phyloP scores from a whole-genome alignment of 2,329 filamentous ascomycete species.

The Alternaria consortialis region DNA sequence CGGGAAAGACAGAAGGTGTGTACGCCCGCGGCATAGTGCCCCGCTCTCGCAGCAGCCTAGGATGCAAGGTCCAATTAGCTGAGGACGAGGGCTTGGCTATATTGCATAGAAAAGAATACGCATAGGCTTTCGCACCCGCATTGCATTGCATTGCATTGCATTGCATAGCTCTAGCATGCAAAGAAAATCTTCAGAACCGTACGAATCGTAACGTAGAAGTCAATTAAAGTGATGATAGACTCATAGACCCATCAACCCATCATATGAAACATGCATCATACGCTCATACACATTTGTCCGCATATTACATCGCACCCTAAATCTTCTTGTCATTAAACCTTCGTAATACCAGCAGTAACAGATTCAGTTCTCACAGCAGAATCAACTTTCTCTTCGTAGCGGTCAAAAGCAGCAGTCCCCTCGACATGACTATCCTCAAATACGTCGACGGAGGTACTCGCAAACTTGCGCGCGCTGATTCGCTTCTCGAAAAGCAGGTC shows the following conservation, averaged over 20 bases:
- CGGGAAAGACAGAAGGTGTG: background rate
- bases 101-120: background rate
- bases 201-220: background rate
- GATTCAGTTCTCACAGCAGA: conserved; percentile 32
- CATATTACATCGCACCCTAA: conserved; percentile 7
- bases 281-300: background rate
- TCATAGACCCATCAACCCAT: background rate
- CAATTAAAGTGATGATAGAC: background rate
- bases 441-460: conserved; percentile 64
- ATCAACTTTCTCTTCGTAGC: conserved; percentile 49
- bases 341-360: conserved; percentile 20
- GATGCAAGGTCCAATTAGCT: background rate
- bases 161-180: background rate
- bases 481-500: conserved; percentile 83
- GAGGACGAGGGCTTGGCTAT: conserved; percentile 45
- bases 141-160: background rate
- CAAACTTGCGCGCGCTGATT: conserved; percentile 77
- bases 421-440: conserved; percentile 52
- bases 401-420: conserved; percentile 42
- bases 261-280: background rate
- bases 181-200: background rate
- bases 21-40: background rate
- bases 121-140: background rate
- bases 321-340: conserved; percentile 13
- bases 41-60: background rate